Evolutionary conservation across 106 monocot species (phyloP).

Genomic region (Gastrodia elata): DNA sequence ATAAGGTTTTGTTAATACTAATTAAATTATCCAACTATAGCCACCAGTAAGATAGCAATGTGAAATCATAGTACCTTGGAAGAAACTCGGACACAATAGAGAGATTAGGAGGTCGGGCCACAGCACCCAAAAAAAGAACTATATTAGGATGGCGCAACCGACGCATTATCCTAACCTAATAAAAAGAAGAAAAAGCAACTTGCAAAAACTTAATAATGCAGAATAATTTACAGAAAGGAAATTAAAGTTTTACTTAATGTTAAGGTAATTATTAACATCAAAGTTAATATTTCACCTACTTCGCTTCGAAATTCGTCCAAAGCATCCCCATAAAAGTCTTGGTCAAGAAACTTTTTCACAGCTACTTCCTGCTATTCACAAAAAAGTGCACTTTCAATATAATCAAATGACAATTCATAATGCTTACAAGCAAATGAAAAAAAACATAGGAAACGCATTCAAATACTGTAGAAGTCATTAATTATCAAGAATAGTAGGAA

Average conservation of each 20-base stretch:
- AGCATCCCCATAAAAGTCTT: conserved; percentile 95
- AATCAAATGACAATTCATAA: neutral
- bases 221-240: neutral
- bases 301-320: conserved; percentile 96
- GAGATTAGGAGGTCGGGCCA: conserved; percentile 89
- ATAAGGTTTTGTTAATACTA: neutral
- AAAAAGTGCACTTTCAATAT: neutral
- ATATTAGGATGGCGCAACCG: conserved; percentile 97
- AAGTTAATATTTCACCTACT: conserved; percentile 28
- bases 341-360: conserved; percentile 95
- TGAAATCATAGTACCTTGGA: conserved; percentile 52
- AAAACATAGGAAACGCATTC: neutral
- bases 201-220: neutral
- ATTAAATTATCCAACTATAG: neutral
- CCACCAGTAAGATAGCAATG: neutral
- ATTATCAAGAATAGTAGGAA: neutral
- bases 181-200: neutral
- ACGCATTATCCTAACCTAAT: conserved; percentile 91
- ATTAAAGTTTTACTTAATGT: neutral
- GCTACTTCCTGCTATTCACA: conserved; percentile 74
- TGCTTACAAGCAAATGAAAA: neutral
- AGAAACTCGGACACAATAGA: conserved; percentile 97
- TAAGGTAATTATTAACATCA: neutral
- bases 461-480: neutral
- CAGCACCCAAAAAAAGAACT: conserved; percentile 95